phyloP scores from a whole-genome alignment of 2,329 filamentous ascomycete genomes.

The Huntiella abstrusa region DNA sequence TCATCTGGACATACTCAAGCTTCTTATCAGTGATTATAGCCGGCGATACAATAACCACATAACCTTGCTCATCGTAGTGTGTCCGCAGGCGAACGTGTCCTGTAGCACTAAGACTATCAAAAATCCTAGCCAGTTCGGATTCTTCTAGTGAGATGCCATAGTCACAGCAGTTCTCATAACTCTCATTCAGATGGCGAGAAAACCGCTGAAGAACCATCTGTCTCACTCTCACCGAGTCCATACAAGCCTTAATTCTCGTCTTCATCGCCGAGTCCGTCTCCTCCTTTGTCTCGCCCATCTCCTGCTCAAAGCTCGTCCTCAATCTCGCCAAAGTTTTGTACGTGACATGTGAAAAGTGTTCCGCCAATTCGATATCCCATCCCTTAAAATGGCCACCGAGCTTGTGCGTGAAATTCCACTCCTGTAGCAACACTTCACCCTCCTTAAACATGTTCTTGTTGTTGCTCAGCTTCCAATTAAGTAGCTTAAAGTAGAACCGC shows the following conservation, averaged over 20 bases:
- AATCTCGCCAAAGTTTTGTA: constrained; percentile 80
- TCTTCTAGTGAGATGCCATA: constrained; percentile 62
- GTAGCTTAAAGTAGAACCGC: constrained; percentile 96
- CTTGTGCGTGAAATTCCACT: constrained; percentile 94
- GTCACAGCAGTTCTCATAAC: constrained; percentile 93
- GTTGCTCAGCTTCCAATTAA: constrained; percentile 92
- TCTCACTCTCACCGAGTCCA: constrained; percentile 88
- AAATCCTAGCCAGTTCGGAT: constrained; percentile 54
- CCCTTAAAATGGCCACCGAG: constrained; percentile 81
- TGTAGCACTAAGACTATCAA: constrained; percentile 60
- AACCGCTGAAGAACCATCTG: constrained; percentile 95
- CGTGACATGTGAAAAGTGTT: constrained; percentile 89
- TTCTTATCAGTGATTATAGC: constrained; percentile 26
- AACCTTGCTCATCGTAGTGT: constrained; percentile 50
- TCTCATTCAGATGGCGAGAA: constrained; percentile 71
- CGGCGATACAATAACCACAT: constrained; percentile 72
- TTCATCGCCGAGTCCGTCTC: constrained; percentile 81
- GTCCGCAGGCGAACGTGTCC: constrained; percentile 70
- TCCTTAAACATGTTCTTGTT: constrained; percentile 99
- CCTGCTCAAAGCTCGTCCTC: constrained; percentile 78
- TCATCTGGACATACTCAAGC: constrained; percentile 63
- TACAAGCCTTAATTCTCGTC: constrained; percentile 84
- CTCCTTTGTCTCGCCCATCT: constrained; percentile 57
- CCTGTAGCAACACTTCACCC: constrained; percentile 87
- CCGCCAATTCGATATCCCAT: constrained; percentile 89